Base-by-base conservation (phyloP, 805 yeast genomes). In the Vanderwaltozyma verrucispora region DNA sequence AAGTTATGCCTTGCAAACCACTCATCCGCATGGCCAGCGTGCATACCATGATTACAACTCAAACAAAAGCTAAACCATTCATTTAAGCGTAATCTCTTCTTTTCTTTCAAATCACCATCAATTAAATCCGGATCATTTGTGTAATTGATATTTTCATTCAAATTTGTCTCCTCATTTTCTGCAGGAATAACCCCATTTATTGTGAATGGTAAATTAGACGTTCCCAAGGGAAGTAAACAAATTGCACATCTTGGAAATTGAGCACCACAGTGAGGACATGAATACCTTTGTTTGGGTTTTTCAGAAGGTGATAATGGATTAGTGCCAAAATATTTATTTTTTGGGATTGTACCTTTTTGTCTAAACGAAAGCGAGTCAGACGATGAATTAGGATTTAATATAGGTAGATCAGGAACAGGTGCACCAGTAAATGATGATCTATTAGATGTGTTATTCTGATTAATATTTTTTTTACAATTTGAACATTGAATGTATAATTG, bases 31-130 rank as follows among this genome's bases (percentile, higher is more conserved):
- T 89, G 98, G 4, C 82, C 87, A 0, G 95, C 87, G 62, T 89
- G 98, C 74, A 79, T 79, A 1, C 96, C 95, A 51, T 89, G 98
- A 53, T 82, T 85, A 55, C 98, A 89, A 25, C 79, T 74, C 45
- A 89, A 62, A 52, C 98, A 89, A 60, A 86, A 86, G 47, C 92
- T 84, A 47, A 89, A 87, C 95, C 95, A 86, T 44, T 81, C 80
- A 41, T 76, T 72, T 54, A 82, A 74, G 41, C 49, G 47, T 28
- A 54, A 32, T 26, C 44, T 43, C 30, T 50, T 49, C 35, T 26
- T 44, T 42, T 42, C 46, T 32, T 33, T n/a, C 11, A 38, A 11
- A 15, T 37, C 41, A 19, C 34, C 29, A 5, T 30, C 35, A 2
- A 9, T n/a, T n/a, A 14, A 7, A 8, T 21, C 20, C 2, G 17